Conservation (phyloP, 495 filamentous ascomycete genomes). For the Lichenothelia convexa region DNA sequence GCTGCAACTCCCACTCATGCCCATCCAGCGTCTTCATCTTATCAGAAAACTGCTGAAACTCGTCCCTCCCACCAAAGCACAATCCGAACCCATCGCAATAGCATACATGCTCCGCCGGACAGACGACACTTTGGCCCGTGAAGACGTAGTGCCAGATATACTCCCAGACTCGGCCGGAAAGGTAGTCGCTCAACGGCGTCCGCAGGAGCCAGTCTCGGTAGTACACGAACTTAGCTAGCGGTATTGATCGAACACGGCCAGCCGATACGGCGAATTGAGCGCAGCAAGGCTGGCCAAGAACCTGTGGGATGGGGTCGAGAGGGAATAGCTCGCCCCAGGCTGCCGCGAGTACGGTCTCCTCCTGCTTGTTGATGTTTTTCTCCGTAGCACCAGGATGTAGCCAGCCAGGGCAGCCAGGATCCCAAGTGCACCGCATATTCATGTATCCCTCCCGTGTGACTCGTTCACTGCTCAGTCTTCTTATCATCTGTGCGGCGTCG, state of each 20-base stretch:
- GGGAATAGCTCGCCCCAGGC: conserved; percentile 25
- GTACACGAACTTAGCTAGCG: conserved; percentile 38
- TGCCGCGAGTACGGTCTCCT: conserved; percentile 35
- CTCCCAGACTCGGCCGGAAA: conserved; percentile 57
- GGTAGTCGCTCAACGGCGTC: conserved; percentile 42
- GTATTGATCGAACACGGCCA: conserved; percentile 30
- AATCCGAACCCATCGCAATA: conserved; percentile 62
- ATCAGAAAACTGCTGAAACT: conserved; percentile 31
- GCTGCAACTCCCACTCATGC: conserved; percentile 29
- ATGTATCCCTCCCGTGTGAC: conserved; percentile 30
- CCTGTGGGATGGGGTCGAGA: conserved; percentile 30
- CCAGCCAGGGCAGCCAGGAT: conserved; percentile 34
- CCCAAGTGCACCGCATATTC: conserved; percentile 34
- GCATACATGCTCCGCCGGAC: conserved; percentile 48
- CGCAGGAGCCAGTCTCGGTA: conserved; percentile 52
- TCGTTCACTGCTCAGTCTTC: conserved; percentile 23
- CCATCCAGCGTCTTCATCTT: conserved; percentile 23
- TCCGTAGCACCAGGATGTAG: conserved; percentile 36
- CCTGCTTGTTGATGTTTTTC: conserved; percentile 35
- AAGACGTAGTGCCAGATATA: conserved; percentile 65
- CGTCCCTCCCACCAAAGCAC: conserved; percentile 48
- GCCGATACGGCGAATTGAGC: conserved; percentile 41
- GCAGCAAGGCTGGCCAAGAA: conserved; percentile 36
- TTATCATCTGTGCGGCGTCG: conserved; percentile 25
- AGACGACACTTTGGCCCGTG: conserved; percentile 32